These are phyloP conservation scores for Coemansia javaensis DNA, from an alignment of 192 early-diverging fungal genomes.

Conservation along the genomic window DNA sequence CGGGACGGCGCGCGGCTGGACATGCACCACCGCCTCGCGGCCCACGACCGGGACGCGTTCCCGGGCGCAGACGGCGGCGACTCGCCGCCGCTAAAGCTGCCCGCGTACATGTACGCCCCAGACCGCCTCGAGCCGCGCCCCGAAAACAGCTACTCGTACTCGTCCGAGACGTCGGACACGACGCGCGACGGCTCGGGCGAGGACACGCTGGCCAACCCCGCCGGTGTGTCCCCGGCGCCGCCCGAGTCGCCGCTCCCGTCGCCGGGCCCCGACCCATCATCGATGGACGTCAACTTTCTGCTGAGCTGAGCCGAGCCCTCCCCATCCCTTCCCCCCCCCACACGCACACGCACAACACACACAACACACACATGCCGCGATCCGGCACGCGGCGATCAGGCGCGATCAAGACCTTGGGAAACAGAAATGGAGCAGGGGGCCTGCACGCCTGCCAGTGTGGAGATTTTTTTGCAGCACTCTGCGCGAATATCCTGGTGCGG, in stretches of 20 bases:
- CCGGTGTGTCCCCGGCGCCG: not conserved
- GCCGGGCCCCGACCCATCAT: constrained; percentile 25
- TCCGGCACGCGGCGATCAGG: no score
- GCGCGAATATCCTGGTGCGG: no score
- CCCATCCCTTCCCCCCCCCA: no score
- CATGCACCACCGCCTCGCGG: not conserved
- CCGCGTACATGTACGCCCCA: not conserved
- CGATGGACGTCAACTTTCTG: constrained; percentile 45
- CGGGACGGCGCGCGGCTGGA: not conserved
- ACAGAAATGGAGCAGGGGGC: no score
- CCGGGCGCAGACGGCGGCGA: no score
- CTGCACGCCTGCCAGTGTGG: no score
- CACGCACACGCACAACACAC: no score
- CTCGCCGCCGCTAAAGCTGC: not conserved
- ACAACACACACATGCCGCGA: no score
- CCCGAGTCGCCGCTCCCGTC: not conserved
- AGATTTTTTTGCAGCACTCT: no score
- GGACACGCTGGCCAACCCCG: constrained; percentile 13
- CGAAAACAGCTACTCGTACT: constrained; percentile 10
- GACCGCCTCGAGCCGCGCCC: constrained; percentile 6
- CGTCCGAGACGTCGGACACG: constrained; percentile 21
- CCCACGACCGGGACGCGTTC: not conserved
- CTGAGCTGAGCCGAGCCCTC: constrained; percentile 8
- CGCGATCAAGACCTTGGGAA: no score
- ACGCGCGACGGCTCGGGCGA: constrained; percentile 22